Base-by-base conservation (phyloP, 257 asterid species). In the Fraxinus quadrangulata region DNA sequence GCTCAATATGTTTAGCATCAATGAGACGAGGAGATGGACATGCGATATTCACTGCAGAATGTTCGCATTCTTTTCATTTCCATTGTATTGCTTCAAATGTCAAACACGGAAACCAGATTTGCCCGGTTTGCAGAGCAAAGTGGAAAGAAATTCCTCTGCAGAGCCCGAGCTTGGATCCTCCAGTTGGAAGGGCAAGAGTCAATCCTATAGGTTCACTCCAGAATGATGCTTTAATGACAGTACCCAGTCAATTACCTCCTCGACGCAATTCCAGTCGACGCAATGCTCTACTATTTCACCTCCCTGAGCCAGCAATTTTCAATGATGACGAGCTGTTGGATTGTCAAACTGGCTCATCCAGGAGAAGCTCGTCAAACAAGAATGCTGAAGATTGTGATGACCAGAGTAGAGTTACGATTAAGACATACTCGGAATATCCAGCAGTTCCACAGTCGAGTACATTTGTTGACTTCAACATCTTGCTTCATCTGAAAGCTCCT, bases 401-500 rank as follows among this genome's bases (percentile, higher is more conserved):
- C 63, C 65, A 6, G 30, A 45, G 75, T 4, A 23, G 11, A 40
- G 75, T 40, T 10, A 72, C 31, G 5, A 42, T 72, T 23, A 23
- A 72, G 65, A 72, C 75, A 45, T 45, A 72, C 65, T 23, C 75
- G n/a, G 75, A 72, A 42, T 37, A 42, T 33, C 63, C 36, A 10
- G 65, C 54, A 30, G 59, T 72, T 33, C 37, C 31, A 9, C 65
- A 7, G 75, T 72, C 63, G 17, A 33, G 17, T 11, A 23, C 39
- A 0, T 72, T 19, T 10, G 75, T 42, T 72, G 59, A 72, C 37
- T 72, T 72, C 37, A 9, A 65, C 19, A n/a, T 72, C 40, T 42
- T 72, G 63, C 34, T 72, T 72, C 63, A 72, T 42, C 75, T 72
- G 36, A 72, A 72, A 72, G 75, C 75, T 40, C 75, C 75, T 39